Evolutionary conservation across 2,329 filamentous ascomycete genomes (phyloP).

Genomic region (Xylariaceae sp.): DNA sequence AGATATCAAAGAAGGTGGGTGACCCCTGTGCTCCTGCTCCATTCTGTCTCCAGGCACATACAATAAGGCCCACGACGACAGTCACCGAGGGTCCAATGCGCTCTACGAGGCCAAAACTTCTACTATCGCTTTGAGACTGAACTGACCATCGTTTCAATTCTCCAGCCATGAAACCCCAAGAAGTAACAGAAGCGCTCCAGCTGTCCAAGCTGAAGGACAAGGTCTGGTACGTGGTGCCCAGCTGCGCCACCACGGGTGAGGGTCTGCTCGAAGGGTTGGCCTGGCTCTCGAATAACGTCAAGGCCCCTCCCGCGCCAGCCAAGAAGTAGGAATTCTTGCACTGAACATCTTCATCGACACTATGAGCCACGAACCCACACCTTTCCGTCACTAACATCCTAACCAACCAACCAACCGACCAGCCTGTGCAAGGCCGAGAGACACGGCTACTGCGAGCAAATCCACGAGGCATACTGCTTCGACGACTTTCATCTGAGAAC

Average conservation of each 20-base stretch:
- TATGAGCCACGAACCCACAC: no score
- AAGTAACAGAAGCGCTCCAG: constrained; percentile 74
- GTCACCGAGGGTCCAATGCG: no score
- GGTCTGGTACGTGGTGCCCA: constrained; percentile 81
- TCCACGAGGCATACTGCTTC: no score
- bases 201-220: constrained; percentile 76
- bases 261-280: constrained; percentile 77
- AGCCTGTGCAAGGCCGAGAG: no score
- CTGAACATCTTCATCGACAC: no score
- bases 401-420: no score
- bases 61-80: neutral
- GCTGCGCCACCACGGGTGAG: constrained; percentile 76
- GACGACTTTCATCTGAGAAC: no score
- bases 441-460: no score
- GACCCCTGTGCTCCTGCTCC: neutral
- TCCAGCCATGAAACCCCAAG: constrained; percentile 71
- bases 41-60: neutral
- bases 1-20: constrained; percentile 73
- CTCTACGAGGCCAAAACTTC: no score
- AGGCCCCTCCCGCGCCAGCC: constrained; percentile 52
- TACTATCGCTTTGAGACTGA: no score
- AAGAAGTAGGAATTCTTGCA: constrained; percentile 44
- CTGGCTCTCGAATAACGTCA: constrained; percentile 83
- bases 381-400: no score
- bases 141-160: constrained; percentile 6